Percentiles rank a stretch among this genome's conserved stretches.
These are phyloP conservation scores for Kodamaea alishanica DNA, from an alignment of 1,139 yeast genomes.

Conservation along the genomic window DNA sequence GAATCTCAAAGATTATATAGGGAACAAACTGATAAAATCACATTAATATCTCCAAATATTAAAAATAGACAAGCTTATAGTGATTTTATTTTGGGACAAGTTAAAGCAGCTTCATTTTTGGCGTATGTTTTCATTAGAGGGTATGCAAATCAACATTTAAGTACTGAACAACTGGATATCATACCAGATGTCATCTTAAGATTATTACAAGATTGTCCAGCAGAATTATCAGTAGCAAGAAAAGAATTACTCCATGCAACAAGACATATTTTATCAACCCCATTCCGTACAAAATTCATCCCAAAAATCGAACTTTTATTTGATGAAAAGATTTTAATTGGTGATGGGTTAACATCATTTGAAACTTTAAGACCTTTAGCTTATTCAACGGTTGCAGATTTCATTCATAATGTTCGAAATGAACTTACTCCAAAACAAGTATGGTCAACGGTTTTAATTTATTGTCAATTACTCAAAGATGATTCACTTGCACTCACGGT, in stretches of 20 bases:
- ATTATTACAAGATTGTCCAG: slow-evolving; percentile 90
- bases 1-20: slow-evolving; percentile 38
- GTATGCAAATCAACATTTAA: slow-evolving; percentile 63
- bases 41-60: slow-evolving; percentile 60
- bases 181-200: slow-evolving; percentile 88
- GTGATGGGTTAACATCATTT: slow-evolving; percentile 87
- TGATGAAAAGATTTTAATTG: slow-evolving; percentile 83
- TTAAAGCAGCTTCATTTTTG: slow-evolving; percentile 91
- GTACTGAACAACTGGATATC: slow-evolving; percentile 56
- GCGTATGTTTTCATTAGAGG: slow-evolving; percentile 91
- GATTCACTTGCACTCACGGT: slow-evolving; percentile 82
- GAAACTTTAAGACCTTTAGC: slow-evolving; percentile 90
- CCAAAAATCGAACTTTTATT: slow-evolving; percentile 83
- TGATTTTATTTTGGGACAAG: slow-evolving; percentile 92
- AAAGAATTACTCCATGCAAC: slow-evolving; percentile 93
- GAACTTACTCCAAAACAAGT: slow-evolving; percentile 82
- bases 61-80: slow-evolving; percentile 77
- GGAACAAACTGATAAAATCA: slow-evolving; percentile 59
- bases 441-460: slow-evolving; percentile 82
- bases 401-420: slow-evolving; percentile 86
- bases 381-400: slow-evolving; percentile 92
- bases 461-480: slow-evolving; percentile 79
- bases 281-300: slow-evolving; percentile 74
- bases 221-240: slow-evolving; percentile 89
- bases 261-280: slow-evolving; percentile 87